Evolutionary conservation across 768 basidiomycete species (phyloP).

Genomic region (Xerocomus spinulosus): DNA sequence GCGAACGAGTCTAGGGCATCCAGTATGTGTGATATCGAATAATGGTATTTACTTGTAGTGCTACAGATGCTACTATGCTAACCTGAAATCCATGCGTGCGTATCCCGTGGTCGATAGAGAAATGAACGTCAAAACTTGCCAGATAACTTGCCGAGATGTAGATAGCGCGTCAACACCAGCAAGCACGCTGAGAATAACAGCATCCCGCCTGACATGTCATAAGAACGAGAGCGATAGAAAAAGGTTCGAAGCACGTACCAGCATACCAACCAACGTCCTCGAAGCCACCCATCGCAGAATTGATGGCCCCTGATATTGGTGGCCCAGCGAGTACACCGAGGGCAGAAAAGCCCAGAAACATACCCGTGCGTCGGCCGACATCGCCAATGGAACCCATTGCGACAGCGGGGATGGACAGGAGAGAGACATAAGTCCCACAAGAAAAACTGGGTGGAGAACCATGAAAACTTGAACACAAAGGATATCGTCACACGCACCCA

Average conservation of each 20-base stretch:
- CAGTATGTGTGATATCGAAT: no score
- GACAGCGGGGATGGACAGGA: slow-evolving; percentile 56
- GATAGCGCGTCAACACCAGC: slow-evolving; percentile 38
- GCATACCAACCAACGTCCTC: slow-evolving; percentile 38
- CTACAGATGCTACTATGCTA: no score
- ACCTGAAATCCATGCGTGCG: neutral
- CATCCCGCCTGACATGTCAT: slow-evolving; percentile 27
- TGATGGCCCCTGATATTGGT: slow-evolving; percentile 71
- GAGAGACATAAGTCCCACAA: slow-evolving; percentile 58
- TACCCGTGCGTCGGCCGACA: slow-evolving; percentile 63
- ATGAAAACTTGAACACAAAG: rapidly evolving
- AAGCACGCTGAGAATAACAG: slow-evolving; percentile 39
- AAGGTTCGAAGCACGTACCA: slow-evolving; percentile 15
- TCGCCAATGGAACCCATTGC: slow-evolving; percentile 57
- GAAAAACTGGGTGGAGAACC: slow-evolving; percentile 39
- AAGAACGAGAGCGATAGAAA: neutral
- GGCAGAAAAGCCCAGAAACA: slow-evolving; percentile 57
- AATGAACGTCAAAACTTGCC: slow-evolving; percentile 46
- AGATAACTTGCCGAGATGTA: slow-evolving; percentile 38
- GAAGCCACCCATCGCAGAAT: slow-evolving; percentile 46
- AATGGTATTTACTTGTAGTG: no score
- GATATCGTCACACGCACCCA: slow-evolving; percentile 42
- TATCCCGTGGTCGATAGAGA: no score
- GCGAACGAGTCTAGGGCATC: no score
- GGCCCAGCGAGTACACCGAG: slow-evolving; percentile 64